Percentiles rank a stretch among this genome's conserved stretches.
Evolutionary conservation across 352 stramenopile species (phyloP).

Genomic region (Globisporangium viniferum): DNA sequence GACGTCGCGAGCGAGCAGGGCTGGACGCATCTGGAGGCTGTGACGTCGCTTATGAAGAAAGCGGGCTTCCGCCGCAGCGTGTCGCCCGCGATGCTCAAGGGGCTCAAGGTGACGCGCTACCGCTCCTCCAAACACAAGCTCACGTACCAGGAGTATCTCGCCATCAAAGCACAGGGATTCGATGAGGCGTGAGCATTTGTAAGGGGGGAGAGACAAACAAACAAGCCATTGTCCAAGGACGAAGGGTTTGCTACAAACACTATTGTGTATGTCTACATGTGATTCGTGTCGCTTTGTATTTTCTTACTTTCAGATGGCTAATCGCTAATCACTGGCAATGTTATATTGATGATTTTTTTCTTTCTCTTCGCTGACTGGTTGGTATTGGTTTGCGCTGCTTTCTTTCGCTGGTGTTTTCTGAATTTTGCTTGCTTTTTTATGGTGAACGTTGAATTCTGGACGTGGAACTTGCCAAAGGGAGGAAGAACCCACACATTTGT

Average conservation of each 20-base stretch:
- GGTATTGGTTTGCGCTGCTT: neutral
- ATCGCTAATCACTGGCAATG: neutral
- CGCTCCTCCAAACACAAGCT: constrained; percentile 82
- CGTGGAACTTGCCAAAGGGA: neutral
- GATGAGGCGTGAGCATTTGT: constrained; percentile 2
- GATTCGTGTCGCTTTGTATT: neutral
- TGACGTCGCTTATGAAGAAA: constrained; percentile 80
- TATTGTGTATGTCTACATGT: neutral
- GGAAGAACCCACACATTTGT: neutral
- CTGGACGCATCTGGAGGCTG: constrained; percentile 66
- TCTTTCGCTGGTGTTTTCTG: neutral
- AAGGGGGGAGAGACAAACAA: neutral
- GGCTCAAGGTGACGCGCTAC: constrained; percentile 77
- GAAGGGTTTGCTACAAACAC: neutral
- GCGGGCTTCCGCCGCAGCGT: constrained; percentile 64
- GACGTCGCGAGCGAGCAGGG: constrained; percentile 73
- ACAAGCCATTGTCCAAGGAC: neutral
- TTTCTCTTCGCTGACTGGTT: neutral
- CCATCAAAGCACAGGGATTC: constrained; percentile 39
- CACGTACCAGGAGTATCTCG: constrained; percentile 75
- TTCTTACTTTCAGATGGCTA: neutral
- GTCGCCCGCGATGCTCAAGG: constrained; percentile 48
- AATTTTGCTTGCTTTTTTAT: neutral
- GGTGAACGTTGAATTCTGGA: neutral
- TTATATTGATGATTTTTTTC: constrained; percentile 4